Percentiles rank a stretch among this genome's conserved stretches.
Evolutionary conservation across 2,329 filamentous ascomycete species (phyloP).

Genomic region (Camptophora hylomeconis): DNA sequence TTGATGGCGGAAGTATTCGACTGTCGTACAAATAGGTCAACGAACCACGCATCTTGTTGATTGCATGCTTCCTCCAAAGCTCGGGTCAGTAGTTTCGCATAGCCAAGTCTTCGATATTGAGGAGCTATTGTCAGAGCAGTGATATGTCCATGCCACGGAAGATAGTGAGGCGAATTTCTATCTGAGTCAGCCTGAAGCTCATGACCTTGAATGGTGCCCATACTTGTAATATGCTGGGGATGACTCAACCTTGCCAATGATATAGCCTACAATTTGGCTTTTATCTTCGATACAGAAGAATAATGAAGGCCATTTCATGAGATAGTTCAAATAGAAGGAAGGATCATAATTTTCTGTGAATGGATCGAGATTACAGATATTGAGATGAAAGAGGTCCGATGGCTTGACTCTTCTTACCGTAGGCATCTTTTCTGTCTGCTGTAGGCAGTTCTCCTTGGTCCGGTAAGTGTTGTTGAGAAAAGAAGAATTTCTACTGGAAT

Average conservation of each 20-base stretch:
- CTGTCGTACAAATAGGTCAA: slow-evolving; percentile 83
- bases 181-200: too few relatives aligned
- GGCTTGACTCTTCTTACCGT: slow-evolving; percentile 76
- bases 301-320: slow-evolving; percentile 87
- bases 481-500: background rate
- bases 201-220: too few relatives aligned
- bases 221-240: slow-evolving; percentile 56
- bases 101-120: slow-evolving; percentile 68
- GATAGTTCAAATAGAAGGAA: slow-evolving; percentile 89
- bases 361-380: slow-evolving; percentile 88
- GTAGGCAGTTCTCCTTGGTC: too few relatives aligned
- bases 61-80: slow-evolving; percentile 74
- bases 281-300: slow-evolving; percentile 86
- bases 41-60: slow-evolving; percentile 78
- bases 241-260: slow-evolving; percentile 85
- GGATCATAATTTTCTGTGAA: slow-evolving; percentile 97
- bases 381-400: slow-evolving; percentile 75
- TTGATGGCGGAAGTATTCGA: slow-evolving; percentile 78
- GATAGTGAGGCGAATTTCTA: slow-evolving; percentile 60
- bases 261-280: slow-evolving; percentile 89
- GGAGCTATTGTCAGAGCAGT: slow-evolving; percentile 90
- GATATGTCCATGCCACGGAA: slow-evolving; percentile 99
- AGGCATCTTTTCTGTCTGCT: slow-evolving; percentile 49
- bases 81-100: slow-evolving; percentile 70
- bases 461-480: background rate